phyloP scores from a whole-genome alignment of 2,329 filamentous ascomycete species.

The Fusarium dlaminii region DNA sequence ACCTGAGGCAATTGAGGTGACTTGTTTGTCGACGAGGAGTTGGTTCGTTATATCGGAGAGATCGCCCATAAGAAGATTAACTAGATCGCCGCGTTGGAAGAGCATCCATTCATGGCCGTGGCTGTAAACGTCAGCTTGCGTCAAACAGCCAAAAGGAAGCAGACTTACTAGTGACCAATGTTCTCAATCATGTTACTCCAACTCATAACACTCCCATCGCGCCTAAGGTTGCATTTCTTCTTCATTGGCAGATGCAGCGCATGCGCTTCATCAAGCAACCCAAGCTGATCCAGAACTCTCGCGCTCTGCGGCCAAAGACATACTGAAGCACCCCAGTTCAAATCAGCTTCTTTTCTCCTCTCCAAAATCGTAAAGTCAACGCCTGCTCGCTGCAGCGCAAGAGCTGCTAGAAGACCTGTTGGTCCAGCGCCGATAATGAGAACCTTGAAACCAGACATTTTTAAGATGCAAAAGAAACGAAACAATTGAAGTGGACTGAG shows the following conservation, averaged over 20 bases:
- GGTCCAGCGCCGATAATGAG: slow-evolving; percentile 21
- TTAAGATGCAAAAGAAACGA: not conserved
- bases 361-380: slow-evolving; percentile 18
- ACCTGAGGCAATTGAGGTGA: not conserved
- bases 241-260: slow-evolving; percentile 2
- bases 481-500: not conserved
- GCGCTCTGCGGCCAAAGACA: slow-evolving; percentile 27
- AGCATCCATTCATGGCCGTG: slow-evolving; percentile 33
- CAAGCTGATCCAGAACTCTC: slow-evolving; percentile 14
- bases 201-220: slow-evolving; percentile 8
- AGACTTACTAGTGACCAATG: slow-evolving; percentile 6
- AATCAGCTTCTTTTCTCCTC: slow-evolving; percentile 4
- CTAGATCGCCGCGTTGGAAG: slow-evolving; percentile 23
- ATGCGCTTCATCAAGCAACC: slow-evolving; percentile 1
- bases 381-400: slow-evolving; percentile 5
- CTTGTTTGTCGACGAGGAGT: slow-evolving; percentile 20
- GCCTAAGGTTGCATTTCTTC: slow-evolving; percentile 21
- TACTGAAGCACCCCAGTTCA: slow-evolving; percentile 18
- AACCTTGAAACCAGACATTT: slow-evolving; percentile 18
- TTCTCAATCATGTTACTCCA: slow-evolving; percentile 31
- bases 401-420: slow-evolving; percentile 6
- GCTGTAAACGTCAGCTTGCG: not conserved
- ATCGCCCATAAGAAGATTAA: slow-evolving; percentile 19
- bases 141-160: fast-evolving
- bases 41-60: slow-evolving; percentile 4